A percentile compares a stretch with the other conserved stretches of the same genome.
Evolutionary conservation across 2,329 filamentous ascomycete genomes (phyloP).

Genomic region (Stromatinia cepivora): DNA sequence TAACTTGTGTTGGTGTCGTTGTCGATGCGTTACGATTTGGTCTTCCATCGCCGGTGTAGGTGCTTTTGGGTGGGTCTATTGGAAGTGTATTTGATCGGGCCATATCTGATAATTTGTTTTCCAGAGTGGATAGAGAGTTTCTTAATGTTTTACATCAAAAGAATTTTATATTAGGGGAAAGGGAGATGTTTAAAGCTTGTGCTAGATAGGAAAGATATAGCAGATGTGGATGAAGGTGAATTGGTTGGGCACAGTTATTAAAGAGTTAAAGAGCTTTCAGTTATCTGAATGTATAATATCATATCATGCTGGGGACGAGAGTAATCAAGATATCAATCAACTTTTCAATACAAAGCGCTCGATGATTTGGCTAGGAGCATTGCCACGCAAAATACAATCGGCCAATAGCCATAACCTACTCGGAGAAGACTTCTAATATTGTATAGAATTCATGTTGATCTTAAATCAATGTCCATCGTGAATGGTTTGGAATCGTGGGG

Average conservation of each 20-base stretch:
- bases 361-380: neutral
- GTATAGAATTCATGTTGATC: neutral
- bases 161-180: neutral
- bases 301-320: neutral
- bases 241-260: neutral
- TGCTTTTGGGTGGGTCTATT: conserved; percentile 22
- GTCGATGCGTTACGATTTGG: neutral
- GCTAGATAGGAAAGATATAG: neutral
- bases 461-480: neutral
- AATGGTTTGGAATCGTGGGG: neutral
- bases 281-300: neutral
- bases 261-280: neutral
- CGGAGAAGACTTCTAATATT: neutral
- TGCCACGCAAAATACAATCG: neutral
- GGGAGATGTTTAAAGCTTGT: neutral
- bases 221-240: neutral
- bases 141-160: neutral
- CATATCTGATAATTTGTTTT: conserved; percentile 21
- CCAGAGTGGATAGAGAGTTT: neutral
- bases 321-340: neutral
- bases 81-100: conserved; percentile 28
- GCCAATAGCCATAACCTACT: neutral
- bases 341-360: neutral
- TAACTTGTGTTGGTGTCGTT: neutral
- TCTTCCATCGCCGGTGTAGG: conserved; percentile 25